These are phyloP conservation scores for Lecanicillium sp. DNA, from an alignment of 2,329 filamentous ascomycete genomes.

Conservation along the genomic window DNA sequence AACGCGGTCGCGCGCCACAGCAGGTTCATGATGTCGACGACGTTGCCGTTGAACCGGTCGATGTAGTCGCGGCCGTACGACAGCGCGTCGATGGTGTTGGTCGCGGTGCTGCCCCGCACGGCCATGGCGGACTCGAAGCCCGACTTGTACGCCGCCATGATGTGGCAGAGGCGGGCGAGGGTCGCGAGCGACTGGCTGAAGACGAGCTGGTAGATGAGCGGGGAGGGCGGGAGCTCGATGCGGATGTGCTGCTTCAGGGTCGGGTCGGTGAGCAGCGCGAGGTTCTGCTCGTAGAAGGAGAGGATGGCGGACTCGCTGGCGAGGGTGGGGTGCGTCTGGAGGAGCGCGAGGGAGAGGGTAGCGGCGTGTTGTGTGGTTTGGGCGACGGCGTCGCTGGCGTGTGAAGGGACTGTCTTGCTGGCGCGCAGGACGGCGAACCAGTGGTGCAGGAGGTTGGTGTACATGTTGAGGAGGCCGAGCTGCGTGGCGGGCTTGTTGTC, in stretches of 20 bases:
- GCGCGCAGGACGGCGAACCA: constrained; percentile 46
- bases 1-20: constrained; percentile 74
- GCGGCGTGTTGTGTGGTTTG: constrained; percentile 45
- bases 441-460: constrained; percentile 58
- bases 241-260: constrained; percentile 48
- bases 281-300: constrained; percentile 63
- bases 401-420: constrained; percentile 27
- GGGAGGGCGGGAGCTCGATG: constrained; percentile 61
- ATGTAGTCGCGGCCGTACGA: constrained; percentile 55
- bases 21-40: constrained; percentile 83
- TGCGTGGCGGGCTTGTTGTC: constrained; percentile 48
- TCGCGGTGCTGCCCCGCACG: constrained; percentile 26
- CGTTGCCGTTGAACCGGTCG: constrained; percentile 70
- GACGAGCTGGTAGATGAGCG: constrained; percentile 63
- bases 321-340: constrained; percentile 44
- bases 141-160: constrained; percentile 67
- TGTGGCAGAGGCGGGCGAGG: constrained; percentile 61
- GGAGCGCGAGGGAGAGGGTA: constrained; percentile 51
- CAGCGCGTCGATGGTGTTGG: constrained; percentile 27
- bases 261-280: constrained; percentile 48
- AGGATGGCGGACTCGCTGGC: constrained; percentile 52
- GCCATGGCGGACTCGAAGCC: constrained; percentile 62
- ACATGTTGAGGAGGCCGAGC: constrained; percentile 57
- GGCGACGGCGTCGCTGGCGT: constrained; percentile 33
- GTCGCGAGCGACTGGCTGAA: constrained; percentile 59